Evolutionary conservation across 2,329 filamentous ascomycete species (phyloP).

Genomic region (Fusarium nanum): DNA sequence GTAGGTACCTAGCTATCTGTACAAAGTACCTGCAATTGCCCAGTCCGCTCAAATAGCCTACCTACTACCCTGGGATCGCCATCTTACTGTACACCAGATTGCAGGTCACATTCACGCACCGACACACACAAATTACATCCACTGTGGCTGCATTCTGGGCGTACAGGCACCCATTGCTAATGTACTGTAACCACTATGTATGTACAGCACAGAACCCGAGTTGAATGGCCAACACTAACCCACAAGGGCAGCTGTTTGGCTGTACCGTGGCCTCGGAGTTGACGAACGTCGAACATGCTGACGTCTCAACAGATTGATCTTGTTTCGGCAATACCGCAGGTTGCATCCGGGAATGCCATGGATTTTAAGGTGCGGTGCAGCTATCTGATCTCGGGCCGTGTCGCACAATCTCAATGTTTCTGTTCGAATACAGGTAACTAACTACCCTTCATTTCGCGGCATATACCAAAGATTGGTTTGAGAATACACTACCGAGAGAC

Average conservation of each 20-base stretch:
- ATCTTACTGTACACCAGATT: conserved; percentile 6
- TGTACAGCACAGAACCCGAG: background rate
- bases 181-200: background rate
- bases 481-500: background rate
- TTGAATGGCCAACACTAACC: background rate
- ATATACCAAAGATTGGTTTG: background rate
- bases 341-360: conserved; percentile 35
- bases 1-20: background rate
- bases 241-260: conserved; percentile 20
- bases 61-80: background rate
- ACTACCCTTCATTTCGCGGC: background rate
- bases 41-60: background rate
- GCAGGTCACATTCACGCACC: conserved; percentile 10
- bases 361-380: conserved; percentile 13
- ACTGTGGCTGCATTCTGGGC: conserved; percentile 15
- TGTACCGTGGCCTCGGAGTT: conserved; percentile 31
- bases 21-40: background rate
- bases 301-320: conserved; percentile 24
- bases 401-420: background rate
- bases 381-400: conserved; percentile 20
- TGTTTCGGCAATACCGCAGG: conserved; percentile 31
- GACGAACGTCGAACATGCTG: conserved; percentile 28
- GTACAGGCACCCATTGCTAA: background rate
- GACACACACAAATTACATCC: conserved; percentile 2
- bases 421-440: background rate